Evolutionary conservation across 345 rosid species (phyloP), one percentile per base, ranked within the genome.

Genomic region (Cardiospermum halicacabum): DNA sequence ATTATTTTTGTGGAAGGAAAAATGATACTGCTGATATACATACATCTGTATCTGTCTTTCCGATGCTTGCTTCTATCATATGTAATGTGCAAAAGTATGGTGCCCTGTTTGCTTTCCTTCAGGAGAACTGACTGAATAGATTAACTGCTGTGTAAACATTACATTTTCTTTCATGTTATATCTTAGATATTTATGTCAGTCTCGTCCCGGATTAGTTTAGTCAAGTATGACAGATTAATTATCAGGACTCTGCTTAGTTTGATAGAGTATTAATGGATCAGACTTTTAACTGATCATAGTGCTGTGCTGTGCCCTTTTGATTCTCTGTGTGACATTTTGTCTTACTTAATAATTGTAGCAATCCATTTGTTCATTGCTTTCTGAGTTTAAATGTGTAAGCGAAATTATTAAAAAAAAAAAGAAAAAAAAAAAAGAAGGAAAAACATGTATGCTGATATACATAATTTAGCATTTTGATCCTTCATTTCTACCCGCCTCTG

Each of bases 401-500:
- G n/a, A n/a, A n/a, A n/a, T n/a, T n/a, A n/a, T n/a, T n/a, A n/a
- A n/a, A n/a, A n/a, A n/a, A n/a, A n/a, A n/a, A n/a, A n/a, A n/a
- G n/a, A n/a, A n/a, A n/a, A n/a, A n/a, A n/a, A n/a, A n/a, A n/a
- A n/a, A n/a, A n/a, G n/a, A n/a, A n/a, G n/a, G n/a, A n/a, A n/a
- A n/a, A n/a, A n/a, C n/a, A n/a, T 54, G 27, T 26, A 56, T 42
- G 34, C 12, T 39, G 3, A 37, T 53, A 30, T 9, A 21, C 26
- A 0, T 19, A 26, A 9, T 58, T 61, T 27, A 4, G 1, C 21
- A 36, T 54, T 4, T 31, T 62, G 26, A 53, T 32, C 15, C 28
- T 21, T 53, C 42, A 28, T 7, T 49, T 64, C 34, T 63, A 60
- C 66, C 49, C 56, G 21, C 65, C 22, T 72, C 36, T 4, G 8